A percentile compares a stretch with the other conserved stretches of the same genome.
Conservation (phyloP, 169 alveolate species). For the Plasmodium chabaudi region DNA sequence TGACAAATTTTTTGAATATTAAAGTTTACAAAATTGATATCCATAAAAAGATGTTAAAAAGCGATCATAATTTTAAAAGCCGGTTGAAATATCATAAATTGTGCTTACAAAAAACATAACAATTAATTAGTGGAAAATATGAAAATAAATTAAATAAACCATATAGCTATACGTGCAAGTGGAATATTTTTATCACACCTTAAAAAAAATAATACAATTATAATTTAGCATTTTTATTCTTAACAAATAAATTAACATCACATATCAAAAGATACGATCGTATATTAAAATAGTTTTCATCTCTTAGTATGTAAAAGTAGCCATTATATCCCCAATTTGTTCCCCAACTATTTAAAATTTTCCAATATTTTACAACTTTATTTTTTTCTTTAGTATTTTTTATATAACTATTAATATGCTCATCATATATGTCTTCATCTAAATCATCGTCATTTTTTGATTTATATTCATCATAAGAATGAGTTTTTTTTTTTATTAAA, state of each 20-base stretch:
- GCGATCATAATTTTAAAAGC: no score
- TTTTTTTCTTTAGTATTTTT: neutral
- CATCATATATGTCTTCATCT: neutral
- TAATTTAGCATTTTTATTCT: no score
- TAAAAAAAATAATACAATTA: no score
- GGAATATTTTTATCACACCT: neutral
- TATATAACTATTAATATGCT: neutral
- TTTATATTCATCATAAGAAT: no score
- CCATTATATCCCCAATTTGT: constrained; percentile 57
- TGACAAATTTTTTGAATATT: no score
- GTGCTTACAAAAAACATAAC: no score
- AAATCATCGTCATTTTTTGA: neutral
- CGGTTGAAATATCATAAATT: no score
- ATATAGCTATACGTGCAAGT: no score
- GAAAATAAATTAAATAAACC: no score
- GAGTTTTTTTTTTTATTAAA: constrained; percentile 21
- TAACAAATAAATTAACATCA: constrained; percentile 63
- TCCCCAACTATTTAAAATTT: constrained; percentile 75
- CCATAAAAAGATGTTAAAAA: no score
- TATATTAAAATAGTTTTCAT: constrained; percentile 46
- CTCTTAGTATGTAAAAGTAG: constrained; percentile 55
- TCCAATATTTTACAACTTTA: constrained; percentile 60
- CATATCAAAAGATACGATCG: constrained; percentile 56
- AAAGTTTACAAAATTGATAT: no score
- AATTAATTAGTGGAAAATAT: no score